Evolutionary conservation across 139 green algal genomes (phyloP), one percentile per base, ranked within the genome.

Genomic region (Pseudopediastrum boryanum): DNA sequence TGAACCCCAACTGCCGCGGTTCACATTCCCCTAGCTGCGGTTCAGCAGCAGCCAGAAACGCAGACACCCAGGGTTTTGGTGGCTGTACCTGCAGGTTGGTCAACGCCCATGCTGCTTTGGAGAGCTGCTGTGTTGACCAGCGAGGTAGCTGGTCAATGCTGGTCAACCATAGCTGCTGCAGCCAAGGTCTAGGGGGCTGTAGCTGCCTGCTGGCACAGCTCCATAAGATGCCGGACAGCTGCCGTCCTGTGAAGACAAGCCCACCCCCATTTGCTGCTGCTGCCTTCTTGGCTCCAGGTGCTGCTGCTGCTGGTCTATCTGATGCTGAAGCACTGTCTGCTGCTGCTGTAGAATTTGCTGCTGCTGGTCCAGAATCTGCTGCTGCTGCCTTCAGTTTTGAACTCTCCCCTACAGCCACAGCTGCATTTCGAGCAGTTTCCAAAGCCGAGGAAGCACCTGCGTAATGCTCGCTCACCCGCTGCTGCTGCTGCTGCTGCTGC

Each of bases 401-500:
- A 16, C 16, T n/a, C 19, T 16, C 48, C 21, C 19, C 48, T n/a
- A 21, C 48, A 58, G 48, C 48, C 48, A 58, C 48, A n/a, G 19
- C 48, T 58, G 48, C 48, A n/a, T 16, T 21, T 58, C 48, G 21
- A 52, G n/a, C 64, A 52, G 64, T 13, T 51, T 5, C 19, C 31
- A 21, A 23, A 52, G n/a, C n/a, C n/a, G n/a, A n/a, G n/a, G n/a
- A n/a, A n/a, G n/a, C n/a, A n/a, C n/a, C n/a, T n/a, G n/a, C n/a
- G n/a, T n/a, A n/a, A n/a, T n/a, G n/a, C n/a, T n/a, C n/a, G n/a
- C n/a, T n/a, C n/a, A n/a, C n/a, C n/a, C n/a, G n/a, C n/a, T n/a
- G n/a, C n/a, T n/a, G n/a, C 64, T 50, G 7, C 61, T 42, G 21
- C 66, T 74, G 66, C 41, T 59, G 66, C 66, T 74, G 66, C 21